A percentile compares a stretch with the other conserved stretches of the same genome.
These are phyloP conservation scores for Asterella californica DNA, from an alignment of 225 moss, liverwort and hornwort genomes.

Conservation along the genomic window DNA sequence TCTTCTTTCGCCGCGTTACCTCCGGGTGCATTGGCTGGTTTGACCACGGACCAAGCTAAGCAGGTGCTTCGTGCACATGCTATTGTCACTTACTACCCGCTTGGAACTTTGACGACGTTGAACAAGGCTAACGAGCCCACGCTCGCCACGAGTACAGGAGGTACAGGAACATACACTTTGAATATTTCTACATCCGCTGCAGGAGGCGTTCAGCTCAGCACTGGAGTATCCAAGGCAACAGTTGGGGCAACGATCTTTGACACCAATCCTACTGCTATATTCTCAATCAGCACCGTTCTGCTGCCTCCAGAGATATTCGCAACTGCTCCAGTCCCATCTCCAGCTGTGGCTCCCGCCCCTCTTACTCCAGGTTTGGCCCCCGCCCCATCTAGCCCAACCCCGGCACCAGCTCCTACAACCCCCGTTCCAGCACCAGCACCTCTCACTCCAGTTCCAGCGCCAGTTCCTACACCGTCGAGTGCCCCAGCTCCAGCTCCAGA, in stretches of 20 bases:
- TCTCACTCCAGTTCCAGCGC: slow-evolving; percentile 16
- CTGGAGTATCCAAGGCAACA: slow-evolving; percentile 17
- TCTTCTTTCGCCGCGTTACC: slow-evolving; percentile 37
- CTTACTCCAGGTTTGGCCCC: slow-evolving; percentile 22
- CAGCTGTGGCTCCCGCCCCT: neutral
- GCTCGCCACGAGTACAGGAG: slow-evolving; percentile 21
- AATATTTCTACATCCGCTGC: slow-evolving; percentile 7
- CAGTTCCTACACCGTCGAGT: too few species aligned
- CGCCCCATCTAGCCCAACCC: neutral
- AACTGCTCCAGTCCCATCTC: slow-evolving; percentile 9
- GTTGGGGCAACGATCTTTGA: slow-evolving; percentile 35
- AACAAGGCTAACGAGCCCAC: slow-evolving; percentile 25
- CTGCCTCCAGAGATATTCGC: slow-evolving; percentile 36
- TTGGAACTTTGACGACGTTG: slow-evolving; percentile 40
- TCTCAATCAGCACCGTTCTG: slow-evolving; percentile 24
- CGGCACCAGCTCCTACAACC: slow-evolving; percentile 18
- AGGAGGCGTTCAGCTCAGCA: slow-evolving; percentile 11
- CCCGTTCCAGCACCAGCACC: slow-evolving; percentile 19
- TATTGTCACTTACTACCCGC: slow-evolving; percentile 27
- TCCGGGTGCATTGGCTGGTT: slow-evolving; percentile 5
- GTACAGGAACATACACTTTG: slow-evolving; percentile 11
- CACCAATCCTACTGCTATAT: slow-evolving; percentile 32
- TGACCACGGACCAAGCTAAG: slow-evolving; percentile 25
- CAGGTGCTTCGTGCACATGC: slow-evolving; percentile 35
- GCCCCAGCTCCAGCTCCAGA: slow-evolving; percentile 9